phyloP scores from a whole-genome alignment of 2,329 filamentous ascomycete genomes.

The Colletotrichum caudatum region DNA sequence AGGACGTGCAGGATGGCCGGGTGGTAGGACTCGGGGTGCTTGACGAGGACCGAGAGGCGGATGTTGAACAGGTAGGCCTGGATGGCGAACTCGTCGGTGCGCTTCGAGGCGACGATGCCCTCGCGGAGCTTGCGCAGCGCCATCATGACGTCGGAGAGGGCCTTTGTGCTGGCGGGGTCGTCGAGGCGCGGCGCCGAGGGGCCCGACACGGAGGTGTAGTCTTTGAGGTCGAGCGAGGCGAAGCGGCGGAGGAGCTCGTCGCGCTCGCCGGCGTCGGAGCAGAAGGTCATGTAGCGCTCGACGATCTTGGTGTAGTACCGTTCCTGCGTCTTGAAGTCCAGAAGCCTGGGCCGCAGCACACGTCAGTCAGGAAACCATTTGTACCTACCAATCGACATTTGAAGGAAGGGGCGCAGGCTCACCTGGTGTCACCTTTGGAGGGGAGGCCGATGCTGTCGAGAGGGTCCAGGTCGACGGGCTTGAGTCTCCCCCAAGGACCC shows the following conservation, averaged over 20 bases:
- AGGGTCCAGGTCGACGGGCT: conserved; percentile 79
- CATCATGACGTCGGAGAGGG: conserved; percentile 80
- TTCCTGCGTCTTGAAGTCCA: conserved; percentile 83
- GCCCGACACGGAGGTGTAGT: conserved; percentile 39
- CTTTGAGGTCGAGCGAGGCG: conserved; percentile 67
- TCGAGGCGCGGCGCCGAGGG: conserved; percentile 36
- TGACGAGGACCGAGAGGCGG: conserved; percentile 82
- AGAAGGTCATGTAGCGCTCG: conserved; percentile 90
- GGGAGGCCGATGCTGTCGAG: conserved; percentile 86
- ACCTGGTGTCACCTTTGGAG: conserved; percentile 92
- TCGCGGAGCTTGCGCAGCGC: conserved; percentile 94
- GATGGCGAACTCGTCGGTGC: conserved; percentile 84
- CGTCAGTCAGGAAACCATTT: conserved; percentile 31
- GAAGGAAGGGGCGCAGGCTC: conserved; percentile 41
- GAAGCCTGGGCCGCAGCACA: conserved; percentile 62
- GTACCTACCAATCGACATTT: background rate
- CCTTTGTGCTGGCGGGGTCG: conserved; percentile 62
- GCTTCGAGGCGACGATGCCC: conserved; percentile 82
- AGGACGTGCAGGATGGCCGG: conserved; percentile 87
- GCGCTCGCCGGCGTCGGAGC: conserved; percentile 77
- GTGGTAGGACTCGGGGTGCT: conserved; percentile 89
- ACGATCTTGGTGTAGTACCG: conserved; percentile 88
- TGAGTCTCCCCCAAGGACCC: conserved; percentile 77
- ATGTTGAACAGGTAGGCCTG: conserved; percentile 93
- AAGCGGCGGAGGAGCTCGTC: conserved; percentile 82